phyloP scores from a whole-genome alignment of 305 asterid species.

The Fraxinus xanthoxyloides region DNA sequence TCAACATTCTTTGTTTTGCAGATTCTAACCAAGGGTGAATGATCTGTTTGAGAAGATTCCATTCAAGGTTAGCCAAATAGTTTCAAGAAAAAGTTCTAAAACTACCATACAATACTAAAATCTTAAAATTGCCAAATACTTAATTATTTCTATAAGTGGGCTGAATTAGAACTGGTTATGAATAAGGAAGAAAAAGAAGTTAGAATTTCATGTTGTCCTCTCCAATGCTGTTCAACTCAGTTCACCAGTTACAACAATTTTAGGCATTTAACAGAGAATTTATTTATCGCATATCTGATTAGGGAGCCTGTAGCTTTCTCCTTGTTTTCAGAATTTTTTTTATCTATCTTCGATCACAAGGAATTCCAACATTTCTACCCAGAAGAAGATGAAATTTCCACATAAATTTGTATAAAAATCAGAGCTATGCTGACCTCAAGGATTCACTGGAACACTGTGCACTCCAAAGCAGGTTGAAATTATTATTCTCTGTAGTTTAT shows the following conservation, averaged over 20 bases:
- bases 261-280: neutral
- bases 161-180: neutral
- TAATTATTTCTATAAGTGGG: neutral
- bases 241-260: neutral
- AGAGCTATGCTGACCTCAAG: conserved; percentile 21
- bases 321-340: neutral
- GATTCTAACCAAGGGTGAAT: too few relatives aligned
- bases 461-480: conserved; percentile 2
- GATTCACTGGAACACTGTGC: conserved; percentile 17
- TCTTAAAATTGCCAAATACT: too few relatives aligned
- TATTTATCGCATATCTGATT: neutral
- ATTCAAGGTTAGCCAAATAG: too few relatives aligned
- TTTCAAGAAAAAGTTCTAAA: neutral
- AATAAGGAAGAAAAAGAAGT: neutral
- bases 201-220: too few relatives aligned
- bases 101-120: neutral
- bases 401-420: conserved; percentile 3
- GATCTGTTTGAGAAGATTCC: too few relatives aligned
- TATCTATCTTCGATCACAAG: neutral
- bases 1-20: too few relatives aligned
- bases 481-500: neutral
- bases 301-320: neutral
- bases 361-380: neutral
- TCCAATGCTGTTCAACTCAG: too few relatives aligned
- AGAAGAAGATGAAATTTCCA: conserved; percentile 13